Evolutionary conservation across 2,329 filamentous ascomycete genomes (phyloP), one percentile per base, ranked within the genome.

Genomic region (Paraphoma chrysanthemicola): DNA sequence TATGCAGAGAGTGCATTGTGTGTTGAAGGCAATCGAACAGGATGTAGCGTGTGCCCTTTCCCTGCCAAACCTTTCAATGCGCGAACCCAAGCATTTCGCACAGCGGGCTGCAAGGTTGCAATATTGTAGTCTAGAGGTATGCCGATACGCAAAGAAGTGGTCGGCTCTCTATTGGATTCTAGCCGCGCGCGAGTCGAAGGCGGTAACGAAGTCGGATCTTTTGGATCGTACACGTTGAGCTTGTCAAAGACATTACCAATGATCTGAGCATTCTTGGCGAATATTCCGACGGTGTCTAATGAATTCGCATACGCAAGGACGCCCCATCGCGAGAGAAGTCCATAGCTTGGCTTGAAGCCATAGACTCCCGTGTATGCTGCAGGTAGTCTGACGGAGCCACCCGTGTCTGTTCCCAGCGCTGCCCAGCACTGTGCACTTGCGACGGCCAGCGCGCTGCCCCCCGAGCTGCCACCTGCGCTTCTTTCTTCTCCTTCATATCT

Each of bases 301-400:
- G 92, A 96, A 75, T 97, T 97, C 8, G 93, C 93, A 73, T 97
- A 97, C 12, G 92, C 90, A 48, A 97, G 86, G 2, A 97, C 91
- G 1, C 93, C 93, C 81, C 88, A 92, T 56, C 93, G 85, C 44
- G 92, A 96, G 30, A 97, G 77, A 78, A 94, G 85, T 14, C 93
- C 93, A 72, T 97, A 97, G 29, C 91, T 95, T 1, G 93, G 93
- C 77, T 97, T 97, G 78, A 93, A 96, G 0, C 93, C 93, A 14
- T 94, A 84, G 0, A 89, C 84, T 3, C 91, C 90, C 8, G 90
- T 93, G 73, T 96, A 97, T 1, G 93, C 91, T 12, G 93, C 93
- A 0, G 93, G 93, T 47, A 97, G 83, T 56, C 93, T 85, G 47
- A 97, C 90, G 1, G 91, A 96, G 12, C 93, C 93, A 62, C 93